Conservation (phyloP, 177 flowering plant species). For the Vitis hybrid region DNA sequence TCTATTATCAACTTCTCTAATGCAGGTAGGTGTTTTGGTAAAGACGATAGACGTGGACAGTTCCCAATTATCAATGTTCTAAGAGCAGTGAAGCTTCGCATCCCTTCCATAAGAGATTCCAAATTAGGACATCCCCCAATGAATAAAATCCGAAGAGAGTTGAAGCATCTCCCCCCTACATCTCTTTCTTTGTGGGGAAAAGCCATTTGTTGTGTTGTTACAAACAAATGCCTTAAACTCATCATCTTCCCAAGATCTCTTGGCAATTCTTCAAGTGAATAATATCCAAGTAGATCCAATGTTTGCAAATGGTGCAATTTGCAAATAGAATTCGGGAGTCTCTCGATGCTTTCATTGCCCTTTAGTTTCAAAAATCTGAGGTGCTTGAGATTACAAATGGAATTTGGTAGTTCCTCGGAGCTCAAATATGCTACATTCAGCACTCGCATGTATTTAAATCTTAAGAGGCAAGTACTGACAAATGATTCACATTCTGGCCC, state of each 20-base stretch:
- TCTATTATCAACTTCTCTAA: neutral
- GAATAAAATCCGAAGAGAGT: neutral
- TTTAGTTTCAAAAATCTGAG: no score
- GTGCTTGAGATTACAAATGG: neutral
- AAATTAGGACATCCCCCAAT: neutral
- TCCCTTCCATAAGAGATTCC: neutral
- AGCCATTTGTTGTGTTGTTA: neutral
- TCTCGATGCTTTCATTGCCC: rapidly evolving
- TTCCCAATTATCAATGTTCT: neutral
- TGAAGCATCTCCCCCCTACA: neutral
- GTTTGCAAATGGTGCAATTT: neutral
- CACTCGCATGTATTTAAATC: neutral
- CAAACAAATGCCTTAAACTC: neutral
- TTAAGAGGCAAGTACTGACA: neutral
- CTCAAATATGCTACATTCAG: neutral
- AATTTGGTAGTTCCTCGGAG: neutral
- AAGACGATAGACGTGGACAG: neutral
- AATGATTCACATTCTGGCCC: neutral
- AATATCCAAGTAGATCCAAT: rapidly evolving
- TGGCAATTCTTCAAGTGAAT: no score
- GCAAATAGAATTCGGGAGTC: neutral
- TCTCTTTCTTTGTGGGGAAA: neutral
- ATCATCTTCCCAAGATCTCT: no score
- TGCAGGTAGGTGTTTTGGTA: neutral
- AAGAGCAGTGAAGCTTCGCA: neutral